phyloP scores from a whole-genome alignment of 2,329 filamentous ascomycete species.

The Trichoderma koningiopsis region DNA sequence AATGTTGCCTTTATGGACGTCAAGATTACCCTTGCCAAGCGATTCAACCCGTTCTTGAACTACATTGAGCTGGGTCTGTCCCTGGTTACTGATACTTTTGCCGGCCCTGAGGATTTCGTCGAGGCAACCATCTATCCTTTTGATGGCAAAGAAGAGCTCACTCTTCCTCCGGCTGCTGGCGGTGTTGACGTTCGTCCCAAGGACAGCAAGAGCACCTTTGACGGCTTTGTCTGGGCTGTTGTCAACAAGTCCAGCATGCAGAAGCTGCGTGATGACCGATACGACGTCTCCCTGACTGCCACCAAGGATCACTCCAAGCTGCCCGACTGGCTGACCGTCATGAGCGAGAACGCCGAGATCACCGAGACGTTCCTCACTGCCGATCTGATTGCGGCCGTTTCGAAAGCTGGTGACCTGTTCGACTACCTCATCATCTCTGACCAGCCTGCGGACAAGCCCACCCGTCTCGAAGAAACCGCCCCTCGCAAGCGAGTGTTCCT shows the following conservation, averaged over 20 bases:
- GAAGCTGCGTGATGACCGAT: conserved; percentile 84
- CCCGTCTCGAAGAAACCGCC: conserved; percentile 77
- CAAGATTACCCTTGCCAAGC: conserved; percentile 77
- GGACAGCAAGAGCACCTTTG: conserved; percentile 70
- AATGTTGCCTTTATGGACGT: conserved; percentile 91
- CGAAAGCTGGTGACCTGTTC: conserved; percentile 73
- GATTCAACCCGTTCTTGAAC: conserved; percentile 75
- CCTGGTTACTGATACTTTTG: conserved; percentile 79
- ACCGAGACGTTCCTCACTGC: conserved; percentile 83
- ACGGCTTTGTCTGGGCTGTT: conserved; percentile 91
- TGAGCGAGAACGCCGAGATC: conserved; percentile 96
- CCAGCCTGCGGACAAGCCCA: conserved; percentile 84
- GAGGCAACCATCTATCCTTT: conserved; percentile 85
- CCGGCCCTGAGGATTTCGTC: conserved; percentile 68
- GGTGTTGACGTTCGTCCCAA: conserved; percentile 56
- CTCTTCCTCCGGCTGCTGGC: conserved; percentile 67
- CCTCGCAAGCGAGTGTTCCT: conserved; percentile 88
- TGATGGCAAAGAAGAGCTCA: conserved; percentile 83
- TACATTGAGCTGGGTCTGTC: conserved; percentile 66
- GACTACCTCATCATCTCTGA: conserved; percentile 90
- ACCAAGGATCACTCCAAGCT: conserved; percentile 94
- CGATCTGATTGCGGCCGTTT: conserved; percentile 80
- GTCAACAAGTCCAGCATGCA: conserved; percentile 97
- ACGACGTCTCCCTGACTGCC: conserved; percentile 88
- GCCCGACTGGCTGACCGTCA: conserved; percentile 85